Base-by-base conservation (phyloP, 305 asterid genomes). In the Plantago coronopus region DNA sequence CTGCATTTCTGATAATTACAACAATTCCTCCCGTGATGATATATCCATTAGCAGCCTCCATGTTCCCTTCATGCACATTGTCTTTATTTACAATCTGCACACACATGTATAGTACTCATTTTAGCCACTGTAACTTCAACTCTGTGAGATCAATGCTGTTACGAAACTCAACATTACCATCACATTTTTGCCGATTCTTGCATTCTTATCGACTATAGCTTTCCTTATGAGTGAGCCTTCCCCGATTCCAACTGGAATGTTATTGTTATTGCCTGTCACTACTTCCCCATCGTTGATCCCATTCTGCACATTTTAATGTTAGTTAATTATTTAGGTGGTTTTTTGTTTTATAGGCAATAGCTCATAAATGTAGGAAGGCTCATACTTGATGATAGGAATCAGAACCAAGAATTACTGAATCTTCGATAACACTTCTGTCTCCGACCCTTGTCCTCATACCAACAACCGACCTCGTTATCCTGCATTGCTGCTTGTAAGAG, bases 1-100 rank as follows among this genome's bases (percentile, higher is more conserved):
- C 67, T 55, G 91, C 94, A 62, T 66, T 78, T 61, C 83, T 83
- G 66, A 84, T 15, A 34, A 89, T 62, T 14, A 81, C 86, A 61
- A 84, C 58, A 62, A 84, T 78, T 61, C 95, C 95, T 69, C 65
- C 79, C 27, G 79, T 72, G 50, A 86, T 82, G 58, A 86, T 74
- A 21, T 79, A 82, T 1, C 95, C 97, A 25, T 78, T 57, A 66
- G 66, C 82, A 66, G 66, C 82, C 72, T 89, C 97, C 63, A 69
- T 81, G 69, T 74, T 72, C 20, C 79, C 85, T 38, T 89, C 97
- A 18, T 76, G 72, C 69, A 89, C 91, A 54, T 72, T 79, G 54
- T 86, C 94, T 74, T 69, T 86, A 56, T 89, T 89, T 72, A 82
- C 63, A 7, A 89, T 81, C 97, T 89, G 94, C 80, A 75, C n/a